These are phyloP conservation scores for Mesotaenium endlicherianum DNA, from an alignment of 139 green algal species.

Conservation along the genomic window DNA sequence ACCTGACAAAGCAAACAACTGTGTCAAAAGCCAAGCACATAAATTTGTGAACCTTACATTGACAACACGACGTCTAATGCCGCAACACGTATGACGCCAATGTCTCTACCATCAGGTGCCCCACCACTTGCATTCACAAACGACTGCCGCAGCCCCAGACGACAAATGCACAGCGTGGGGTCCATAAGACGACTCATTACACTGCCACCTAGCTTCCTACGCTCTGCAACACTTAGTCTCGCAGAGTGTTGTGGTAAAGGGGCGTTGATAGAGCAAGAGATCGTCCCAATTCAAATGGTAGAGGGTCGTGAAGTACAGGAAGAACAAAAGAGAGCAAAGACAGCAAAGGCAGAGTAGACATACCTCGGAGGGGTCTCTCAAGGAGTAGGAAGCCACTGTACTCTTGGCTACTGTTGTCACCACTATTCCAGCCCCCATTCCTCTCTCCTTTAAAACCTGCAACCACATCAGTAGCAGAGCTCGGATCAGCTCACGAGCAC, in stretches of 20 bases:
- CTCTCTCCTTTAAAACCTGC: slow-evolving; percentile 42
- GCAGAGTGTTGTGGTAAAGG: neutral
- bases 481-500: neutral
- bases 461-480: neutral
- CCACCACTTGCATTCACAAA: neutral
- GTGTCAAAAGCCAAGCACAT: too few species aligned
- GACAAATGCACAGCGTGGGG: slow-evolving; percentile 2
- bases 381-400: slow-evolving; percentile 34
- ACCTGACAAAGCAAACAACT: slow-evolving; percentile 21
- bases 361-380: slow-evolving; percentile 42
- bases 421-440: slow-evolving; percentile 38
- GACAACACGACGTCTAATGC: neutral
- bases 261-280: neutral
- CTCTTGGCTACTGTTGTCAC: slow-evolving; percentile 30
- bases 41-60: too few species aligned
- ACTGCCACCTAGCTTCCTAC: neutral
- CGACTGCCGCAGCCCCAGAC: neutral
- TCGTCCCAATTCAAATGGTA: neutral
- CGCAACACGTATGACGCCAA: neutral
- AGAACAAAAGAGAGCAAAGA: neutral
- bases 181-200: neutral
- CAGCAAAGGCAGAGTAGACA: neutral
- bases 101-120: neutral
- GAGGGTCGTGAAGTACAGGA: neutral
- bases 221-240: neutral